phyloP scores from a whole-genome alignment of 257 asterid species.

The Forsythia viridissima region DNA sequence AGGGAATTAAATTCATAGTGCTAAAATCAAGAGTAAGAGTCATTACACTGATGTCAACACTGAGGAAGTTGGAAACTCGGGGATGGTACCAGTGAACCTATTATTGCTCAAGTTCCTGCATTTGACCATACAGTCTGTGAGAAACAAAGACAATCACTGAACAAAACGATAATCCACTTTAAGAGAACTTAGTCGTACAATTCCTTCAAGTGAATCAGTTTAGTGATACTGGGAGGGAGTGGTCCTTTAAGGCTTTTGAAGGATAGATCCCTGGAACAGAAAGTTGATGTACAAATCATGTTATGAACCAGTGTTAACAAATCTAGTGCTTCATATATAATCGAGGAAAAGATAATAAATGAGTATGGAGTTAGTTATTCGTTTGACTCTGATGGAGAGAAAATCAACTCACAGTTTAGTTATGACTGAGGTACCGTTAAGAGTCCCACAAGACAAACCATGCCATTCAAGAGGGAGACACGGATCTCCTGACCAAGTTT shows the following conservation, averaged over 20 bases:
- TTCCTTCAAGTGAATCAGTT: constrained; percentile 56
- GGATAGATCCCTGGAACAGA: constrained; percentile 52
- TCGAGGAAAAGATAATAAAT: not conserved
- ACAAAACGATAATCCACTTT: not conserved
- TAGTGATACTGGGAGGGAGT: constrained; percentile 53
- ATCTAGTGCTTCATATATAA: not conserved
- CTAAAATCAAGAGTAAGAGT: constrained; percentile 5
- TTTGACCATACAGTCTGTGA: constrained; percentile 15
- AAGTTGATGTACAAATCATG: not conserved
- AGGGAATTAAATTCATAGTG: not conserved
- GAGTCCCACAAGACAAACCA: constrained; percentile 53
- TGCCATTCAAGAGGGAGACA: constrained; percentile 74
- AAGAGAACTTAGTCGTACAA: constrained; percentile 41
- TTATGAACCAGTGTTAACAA: constrained; percentile 6
- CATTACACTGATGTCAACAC: constrained; percentile 47
- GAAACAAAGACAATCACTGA: constrained; percentile 11
- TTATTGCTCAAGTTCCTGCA: constrained; percentile 64
- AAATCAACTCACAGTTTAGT: constrained; percentile 51
- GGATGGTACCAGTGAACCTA: constrained; percentile 45
- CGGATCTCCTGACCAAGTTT: constrained; percentile 71
- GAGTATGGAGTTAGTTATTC: not conserved
- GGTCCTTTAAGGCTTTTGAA: constrained; percentile 44
- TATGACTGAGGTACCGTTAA: constrained; percentile 41
- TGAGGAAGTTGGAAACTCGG: constrained; percentile 46
- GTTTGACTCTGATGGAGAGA: not conserved